Conservation (phyloP, 305 asterid species). For the Solanum hybrid region DNA sequence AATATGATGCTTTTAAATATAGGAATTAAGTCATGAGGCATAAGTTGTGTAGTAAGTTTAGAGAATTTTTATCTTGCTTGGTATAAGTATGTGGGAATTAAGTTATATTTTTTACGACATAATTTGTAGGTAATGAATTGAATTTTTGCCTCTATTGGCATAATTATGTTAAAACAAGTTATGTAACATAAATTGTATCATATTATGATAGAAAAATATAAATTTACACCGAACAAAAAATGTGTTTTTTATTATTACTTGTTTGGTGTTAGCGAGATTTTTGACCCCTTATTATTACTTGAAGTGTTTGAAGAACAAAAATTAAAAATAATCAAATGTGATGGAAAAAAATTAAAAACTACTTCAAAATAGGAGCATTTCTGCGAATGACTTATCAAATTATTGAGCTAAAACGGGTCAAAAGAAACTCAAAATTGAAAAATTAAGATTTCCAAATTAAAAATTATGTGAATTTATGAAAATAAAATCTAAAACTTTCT, state of each 20-base stretch:
- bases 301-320: not conserved
- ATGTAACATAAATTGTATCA: not conserved
- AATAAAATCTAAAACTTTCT: not conserved
- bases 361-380: not conserved
- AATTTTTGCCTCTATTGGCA: not conserved
- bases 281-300: not conserved
- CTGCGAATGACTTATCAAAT: not conserved
- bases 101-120: not conserved
- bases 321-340: not conserved
- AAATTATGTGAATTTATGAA: not conserved
- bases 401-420: not conserved
- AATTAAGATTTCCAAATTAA: not conserved
- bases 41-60: not conserved
- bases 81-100: not conserved
- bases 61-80: not conserved
- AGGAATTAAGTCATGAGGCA: not conserved
- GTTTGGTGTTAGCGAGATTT: not conserved
- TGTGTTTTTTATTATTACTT: not conserved
- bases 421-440: not conserved
- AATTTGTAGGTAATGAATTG: not conserved
- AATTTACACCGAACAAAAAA: not conserved
- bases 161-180: not conserved
- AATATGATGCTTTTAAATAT: not conserved
- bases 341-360: no score
- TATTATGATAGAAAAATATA: not conserved